phyloP scores from a whole-genome alignment of 805 yeast species.

The Schwanniomyces sp. region DNA sequence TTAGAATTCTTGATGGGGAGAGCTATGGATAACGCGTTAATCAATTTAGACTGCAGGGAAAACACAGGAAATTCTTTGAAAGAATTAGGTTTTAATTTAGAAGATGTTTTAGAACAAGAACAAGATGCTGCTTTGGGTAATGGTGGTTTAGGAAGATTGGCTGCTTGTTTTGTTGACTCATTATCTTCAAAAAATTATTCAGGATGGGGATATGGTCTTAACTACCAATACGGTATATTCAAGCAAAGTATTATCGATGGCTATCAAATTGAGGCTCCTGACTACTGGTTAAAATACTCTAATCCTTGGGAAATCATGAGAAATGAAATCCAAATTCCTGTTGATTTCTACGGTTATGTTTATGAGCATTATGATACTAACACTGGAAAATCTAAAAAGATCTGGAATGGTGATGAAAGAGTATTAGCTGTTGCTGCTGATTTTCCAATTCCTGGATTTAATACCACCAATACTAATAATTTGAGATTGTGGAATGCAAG shows the following conservation, averaged over 20 bases:
- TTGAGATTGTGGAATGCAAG: conserved; percentile 87
- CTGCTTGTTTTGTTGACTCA: conserved; percentile 92
- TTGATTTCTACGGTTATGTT: conserved; percentile 85
- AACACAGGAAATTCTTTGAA: conserved; percentile 46
- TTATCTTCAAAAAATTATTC: conserved; percentile 82
- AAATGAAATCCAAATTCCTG: conserved; percentile 82
- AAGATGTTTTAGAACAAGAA: conserved; percentile 81
- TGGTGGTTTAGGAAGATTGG: conserved; percentile 93
- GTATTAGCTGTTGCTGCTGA: conserved; percentile 89
- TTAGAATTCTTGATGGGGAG: conserved; percentile 93
- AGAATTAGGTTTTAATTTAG: conserved; percentile 84
- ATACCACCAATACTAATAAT: conserved; percentile 80
- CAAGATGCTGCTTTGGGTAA: conserved; percentile 95
- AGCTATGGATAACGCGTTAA: conserved; percentile 90
- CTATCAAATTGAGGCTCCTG: conserved; percentile 92
- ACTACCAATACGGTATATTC: conserved; percentile 92
- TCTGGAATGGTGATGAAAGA: conserved; percentile 88
- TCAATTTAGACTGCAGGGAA: conserved; percentile 71
- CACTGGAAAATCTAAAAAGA: conserved; percentile 57
- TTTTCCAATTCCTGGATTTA: conserved; percentile 90
- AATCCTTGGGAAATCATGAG: conserved; percentile 95
- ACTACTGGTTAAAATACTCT: conserved; percentile 85
- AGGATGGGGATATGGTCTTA: conserved; percentile 95
- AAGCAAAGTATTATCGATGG: conserved; percentile 88
- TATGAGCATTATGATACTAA: conserved; percentile 53